Evolutionary conservation across 2,329 filamentous ascomycete species (phyloP), one percentile per base, ranked within the genome.

Genomic region (Colletotrichum tamarilloi): DNA sequence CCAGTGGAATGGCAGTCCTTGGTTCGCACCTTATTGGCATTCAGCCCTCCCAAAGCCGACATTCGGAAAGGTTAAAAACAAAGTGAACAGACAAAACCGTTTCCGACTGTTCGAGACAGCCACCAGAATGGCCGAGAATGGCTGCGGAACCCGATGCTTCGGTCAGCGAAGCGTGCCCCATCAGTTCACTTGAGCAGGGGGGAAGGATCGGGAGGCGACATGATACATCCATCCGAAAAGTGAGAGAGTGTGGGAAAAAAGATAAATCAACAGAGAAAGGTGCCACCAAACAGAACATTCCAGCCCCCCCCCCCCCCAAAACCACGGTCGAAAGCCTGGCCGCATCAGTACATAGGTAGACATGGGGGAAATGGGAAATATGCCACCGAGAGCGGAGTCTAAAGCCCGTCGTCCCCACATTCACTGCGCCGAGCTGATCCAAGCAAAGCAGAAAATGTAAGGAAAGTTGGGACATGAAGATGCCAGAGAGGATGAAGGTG

Each of bases 191-290:
- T 56, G 14, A 57, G n/a, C 24, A 38, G 16, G 53, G 22, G 22
- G 49, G 60, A 8, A 42, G 66, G 53, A 59, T 65, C 71, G 67
- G 71, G 67, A 66, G 62, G 57, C 71, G 71, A 71, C 67, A 49
- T 62, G 71, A 73, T 63, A 73, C 71, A 71, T 71, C 22, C 67
- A 49, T 71, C 67, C 56, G 32, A 49, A 49, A 8, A 49, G 42
- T 9, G 42, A n/a, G 42, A 49, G 19, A 49, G 38, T 19, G 12
- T 35, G 38, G 6, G 38, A 49, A 22, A n/a, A n/a, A 49, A 49
- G 28, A 9, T n/a, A n/a, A 49, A 22, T 22, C 9, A 22, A 49
- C 42, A 49, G 16, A 22, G 42, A 49, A 70, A 22, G 24, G 63
- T 35, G 49, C 30, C 56, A 58, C 38, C 26, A 12, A 56, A 62